Base-by-base conservation (phyloP, 176 grass and related monocot genomes). In the Saccharum officinarum region DNA sequence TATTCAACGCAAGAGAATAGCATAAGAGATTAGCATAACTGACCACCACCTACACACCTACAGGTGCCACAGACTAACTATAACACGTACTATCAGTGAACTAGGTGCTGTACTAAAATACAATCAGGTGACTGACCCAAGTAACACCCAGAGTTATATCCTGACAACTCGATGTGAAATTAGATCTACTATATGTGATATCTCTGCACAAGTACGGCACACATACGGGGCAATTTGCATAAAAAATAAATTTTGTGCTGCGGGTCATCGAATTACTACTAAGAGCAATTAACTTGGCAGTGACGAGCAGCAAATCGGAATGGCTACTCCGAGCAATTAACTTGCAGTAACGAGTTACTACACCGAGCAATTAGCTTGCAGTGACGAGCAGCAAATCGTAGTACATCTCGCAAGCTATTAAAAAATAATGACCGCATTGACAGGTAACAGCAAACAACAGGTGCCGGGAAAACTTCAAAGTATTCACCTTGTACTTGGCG, bases 401-500 rank as follows among this genome's bases (percentile, higher is more conserved):
- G 55, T 8, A 59, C 12, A 49, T 16, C 14, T 14, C 49, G 49
- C 49, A 52, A 17, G 15, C 49, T 54, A 54, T 54, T 20, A 0
- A 54, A 54, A 54, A 54, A 54, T 20, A 54, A 54, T 7, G 4
- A 2, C 47, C 4, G 1, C 14, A 46, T 46, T 36, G 10, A 45
- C 10, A 5, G 50, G 50, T 20, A 20, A 54, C 50, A 59, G 2
- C 26, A 78, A 0, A 15, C 7, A 4, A 5, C 28, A 55, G 5
- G 44, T 12, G 18, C 38, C 1, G 1, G 3, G 7, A 1, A 39
- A 7, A 42, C 22, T 17, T 0, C 33, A 33, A 7, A 65, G 6
- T 40, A 61, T 37, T 40, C 44, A 91, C 94, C 94, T 93, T 97
- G 86, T 97, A 97, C 73, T 97, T 97, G 63, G 87, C 73, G 26